Evolutionary conservation across 1,139 yeast genomes (phyloP).

Genomic region (Kurtzmaniella quercitrusa): DNA sequence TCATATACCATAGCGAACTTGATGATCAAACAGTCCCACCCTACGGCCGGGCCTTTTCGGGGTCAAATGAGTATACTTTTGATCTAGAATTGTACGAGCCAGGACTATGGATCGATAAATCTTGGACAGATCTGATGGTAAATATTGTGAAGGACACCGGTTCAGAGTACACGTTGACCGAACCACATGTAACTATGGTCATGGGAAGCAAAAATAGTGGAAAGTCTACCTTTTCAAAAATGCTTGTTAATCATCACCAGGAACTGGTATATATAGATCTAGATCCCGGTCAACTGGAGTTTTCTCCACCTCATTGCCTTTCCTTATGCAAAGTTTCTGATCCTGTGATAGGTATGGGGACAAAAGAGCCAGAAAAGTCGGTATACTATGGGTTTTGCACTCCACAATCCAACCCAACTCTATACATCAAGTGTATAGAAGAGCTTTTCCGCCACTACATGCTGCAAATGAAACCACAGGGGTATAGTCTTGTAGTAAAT

Average conservation of each 20-base stretch:
- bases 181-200: conserved; percentile 23
- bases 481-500: conserved; percentile 58
- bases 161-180: neutral
- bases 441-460: conserved; percentile 36
- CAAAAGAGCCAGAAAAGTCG: conserved; percentile 24
- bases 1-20: conserved; percentile 19
- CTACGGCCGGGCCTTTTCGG: conserved; percentile 9
- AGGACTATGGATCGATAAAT: conserved; percentile 19
- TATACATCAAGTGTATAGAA: conserved; percentile 46
- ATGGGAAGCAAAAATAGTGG: conserved; percentile 70
- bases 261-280: conserved; percentile 56
- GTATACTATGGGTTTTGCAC: conserved; percentile 67
- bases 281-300: conserved; percentile 92
- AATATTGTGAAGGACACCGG: neutral
- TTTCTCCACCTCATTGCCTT: conserved; percentile 66
- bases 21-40: conserved; percentile 10
- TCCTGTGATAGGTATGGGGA: conserved; percentile 25
- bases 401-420: conserved; percentile 65
- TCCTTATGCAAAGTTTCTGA: conserved; percentile 32
- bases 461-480: conserved; percentile 19
- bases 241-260: conserved; percentile 30
- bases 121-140: conserved; percentile 18
- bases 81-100: conserved; percentile 29
- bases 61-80: conserved; percentile 25
- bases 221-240: conserved; percentile 67